These are phyloP conservation scores for Tagetes patula DNA, from an alignment of 129 eudicot species.

Conservation along the genomic window DNA sequence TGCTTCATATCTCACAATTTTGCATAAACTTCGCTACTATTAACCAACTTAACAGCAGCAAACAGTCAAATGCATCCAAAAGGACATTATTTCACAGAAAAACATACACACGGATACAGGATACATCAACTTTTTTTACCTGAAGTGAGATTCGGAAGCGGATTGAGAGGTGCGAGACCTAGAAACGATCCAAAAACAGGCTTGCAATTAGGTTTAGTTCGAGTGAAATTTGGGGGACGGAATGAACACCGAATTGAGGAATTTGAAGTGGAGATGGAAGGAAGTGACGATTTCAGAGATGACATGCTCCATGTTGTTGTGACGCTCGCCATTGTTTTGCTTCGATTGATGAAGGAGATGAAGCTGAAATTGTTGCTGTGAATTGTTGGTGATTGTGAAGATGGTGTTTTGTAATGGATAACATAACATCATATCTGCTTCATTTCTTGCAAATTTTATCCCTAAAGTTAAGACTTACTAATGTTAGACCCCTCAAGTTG, in stretches of 20 bases:
- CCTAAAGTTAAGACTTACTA: not conserved
- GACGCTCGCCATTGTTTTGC: slow-evolving; percentile 47
- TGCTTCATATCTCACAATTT: not conserved
- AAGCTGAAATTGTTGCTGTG: slow-evolving; percentile 30
- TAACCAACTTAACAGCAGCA: slow-evolving; percentile 5
- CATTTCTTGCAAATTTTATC: slow-evolving; percentile 1
- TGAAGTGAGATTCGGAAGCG: slow-evolving; percentile 53
- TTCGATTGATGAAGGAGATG: slow-evolving; percentile 8
- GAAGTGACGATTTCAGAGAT: slow-evolving; percentile 62
- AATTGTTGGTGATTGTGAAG: slow-evolving; percentile 38
- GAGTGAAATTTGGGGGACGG: slow-evolving; percentile 34
- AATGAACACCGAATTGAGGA: slow-evolving; percentile 39
- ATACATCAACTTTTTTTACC: slow-evolving; percentile 34
- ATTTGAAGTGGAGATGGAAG: slow-evolving; percentile 34
- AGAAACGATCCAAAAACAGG: slow-evolving; percentile 50
- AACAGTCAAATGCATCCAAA: slow-evolving; percentile 1
- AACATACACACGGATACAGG: not conserved
- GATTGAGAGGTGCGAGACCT: slow-evolving; percentile 57
- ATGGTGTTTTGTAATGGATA: slow-evolving; percentile 37
- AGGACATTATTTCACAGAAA: not conserved
- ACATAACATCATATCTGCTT: slow-evolving; percentile 28
- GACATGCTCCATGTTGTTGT: slow-evolving; percentile 74
- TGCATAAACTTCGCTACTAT: not conserved
- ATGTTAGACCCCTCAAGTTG: not conserved
- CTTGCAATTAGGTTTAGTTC: slow-evolving; percentile 35